phyloP scores from a whole-genome alignment of 352 stramenopile genomes.

The Pythium periplocum region DNA sequence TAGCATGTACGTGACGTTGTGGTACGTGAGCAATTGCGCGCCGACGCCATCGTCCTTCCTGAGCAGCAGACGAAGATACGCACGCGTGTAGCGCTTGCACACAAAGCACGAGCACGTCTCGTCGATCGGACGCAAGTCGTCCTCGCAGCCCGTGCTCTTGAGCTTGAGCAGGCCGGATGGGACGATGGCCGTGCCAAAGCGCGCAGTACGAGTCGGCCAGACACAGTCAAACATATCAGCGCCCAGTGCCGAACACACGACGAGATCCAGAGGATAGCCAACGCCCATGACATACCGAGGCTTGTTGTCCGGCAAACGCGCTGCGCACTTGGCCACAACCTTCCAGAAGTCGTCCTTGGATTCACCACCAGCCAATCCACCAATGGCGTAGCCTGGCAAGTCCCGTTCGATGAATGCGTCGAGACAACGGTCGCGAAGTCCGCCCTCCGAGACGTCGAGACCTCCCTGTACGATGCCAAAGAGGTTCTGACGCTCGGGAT shows the following conservation, averaged over 20 bases:
- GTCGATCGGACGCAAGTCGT: constrained; percentile 61
- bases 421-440: constrained; percentile 92
- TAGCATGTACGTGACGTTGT: constrained; percentile 86
- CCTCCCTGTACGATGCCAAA: constrained; percentile 97
- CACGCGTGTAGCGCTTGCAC: constrained; percentile 68
- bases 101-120: constrained; percentile 63
- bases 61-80: constrained; percentile 62
- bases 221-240: constrained; percentile 99
- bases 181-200: constrained; percentile 93
- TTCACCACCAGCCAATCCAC: constrained; percentile 91
- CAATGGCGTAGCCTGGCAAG: constrained; percentile 92
- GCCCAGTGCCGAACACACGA: constrained; percentile 94
- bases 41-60: constrained; percentile 74
- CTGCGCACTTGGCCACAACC: constrained; percentile 82
- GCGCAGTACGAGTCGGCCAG: constrained; percentile 94
- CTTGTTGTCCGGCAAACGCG: constrained; percentile 88
- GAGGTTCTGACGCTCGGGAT: constrained; percentile 89
- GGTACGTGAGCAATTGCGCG: constrained; percentile 66
- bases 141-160: constrained; percentile 46
- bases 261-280: constrained; percentile 95
- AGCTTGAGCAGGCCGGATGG: constrained; percentile 67
- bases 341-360: constrained; percentile 94
- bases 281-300: constrained; percentile 98
- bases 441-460: constrained; percentile 87
- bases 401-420: constrained; percentile 84